Base-by-base conservation (phyloP, 2,329 filamentous ascomycete genomes). In the Xylaria arbuscula region DNA sequence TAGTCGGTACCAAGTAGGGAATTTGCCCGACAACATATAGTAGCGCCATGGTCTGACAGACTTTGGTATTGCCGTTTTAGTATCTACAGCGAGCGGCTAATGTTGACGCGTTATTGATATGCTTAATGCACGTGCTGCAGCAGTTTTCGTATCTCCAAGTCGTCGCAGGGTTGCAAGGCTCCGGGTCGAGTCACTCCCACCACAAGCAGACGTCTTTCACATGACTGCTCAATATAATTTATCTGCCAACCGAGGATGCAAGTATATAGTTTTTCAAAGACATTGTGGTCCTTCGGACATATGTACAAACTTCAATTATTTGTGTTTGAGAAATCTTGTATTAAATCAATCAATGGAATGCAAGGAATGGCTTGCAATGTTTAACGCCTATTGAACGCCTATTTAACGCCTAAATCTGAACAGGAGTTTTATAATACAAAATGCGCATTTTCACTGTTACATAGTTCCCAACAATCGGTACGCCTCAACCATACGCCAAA, bases 61-160 rank as follows among this genome's bases (percentile, higher is more conserved):
- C 28, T n/a, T 17, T 34, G 24, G 24, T 50, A 10, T 19, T 58
- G 24, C 45, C 45, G 10, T 28, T 42, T 45, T 7, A 17, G 4
- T 36, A 59, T 36, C 10, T 38, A 13, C 28, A 22, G 17, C 17
- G 24, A 34, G 17, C 47, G n/a, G 45, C 9, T 45, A 15, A 51
- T 11, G 3, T 38, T 50, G 57, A 51, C 28, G 56, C 32, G 42
- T 32, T 61, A 19, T 17, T 50, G 22, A 56, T 40, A 53, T 28
- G 36, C 22, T 45, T 40, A 13, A 28, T 54, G 19, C 17, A 53
- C 10, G 48, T 55, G 48, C 3, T 9, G 38, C 19, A 22, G 8
- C 9, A 34, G 32, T 50, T 17, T 32, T 34, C 50, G 11, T 28
- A 48, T 47, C 17, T 22, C 34, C 22, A 15, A 13, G 51, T 24